phyloP scores from a whole-genome alignment of 176 grass and related monocot species.

The Poa pratensis region DNA sequence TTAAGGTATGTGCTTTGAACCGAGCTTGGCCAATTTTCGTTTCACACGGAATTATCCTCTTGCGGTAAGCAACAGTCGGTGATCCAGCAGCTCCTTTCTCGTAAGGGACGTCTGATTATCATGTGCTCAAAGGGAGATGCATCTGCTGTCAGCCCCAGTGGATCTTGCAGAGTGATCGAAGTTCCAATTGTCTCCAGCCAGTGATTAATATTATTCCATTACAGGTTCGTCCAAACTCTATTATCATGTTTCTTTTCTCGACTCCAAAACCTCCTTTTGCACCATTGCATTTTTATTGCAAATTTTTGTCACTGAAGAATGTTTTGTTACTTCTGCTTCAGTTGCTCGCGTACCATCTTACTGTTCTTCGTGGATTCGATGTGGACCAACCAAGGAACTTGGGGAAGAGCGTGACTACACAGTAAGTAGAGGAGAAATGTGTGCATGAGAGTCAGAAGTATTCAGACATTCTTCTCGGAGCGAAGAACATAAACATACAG shows the following conservation, averaged over 20 bases:
- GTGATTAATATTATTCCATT: slow-evolving; percentile 93
- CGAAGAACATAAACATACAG: neutral
- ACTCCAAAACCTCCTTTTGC: neutral
- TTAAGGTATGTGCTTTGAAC: slow-evolving; percentile 64
- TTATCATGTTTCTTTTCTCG: neutral
- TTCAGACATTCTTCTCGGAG: neutral
- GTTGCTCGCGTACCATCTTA: slow-evolving; percentile 84
- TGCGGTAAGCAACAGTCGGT: slow-evolving; percentile 92
- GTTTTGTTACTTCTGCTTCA: slow-evolving; percentile 32
- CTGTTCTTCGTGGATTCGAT: slow-evolving; percentile 74
- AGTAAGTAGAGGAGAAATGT: slow-evolving; percentile 39
- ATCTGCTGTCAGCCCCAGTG: slow-evolving; percentile 59
- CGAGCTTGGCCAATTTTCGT: slow-evolving; percentile 4
- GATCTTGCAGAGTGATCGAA: slow-evolving; percentile 81
- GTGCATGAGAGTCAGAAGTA: neutral
- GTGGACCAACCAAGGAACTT: slow-evolving; percentile 88
- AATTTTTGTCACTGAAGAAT: neutral
- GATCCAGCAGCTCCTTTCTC: slow-evolving; percentile 94
- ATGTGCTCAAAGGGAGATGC: slow-evolving; percentile 86
- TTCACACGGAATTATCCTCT: neutral
- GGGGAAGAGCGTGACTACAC: slow-evolving; percentile 80
- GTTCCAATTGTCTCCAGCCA: slow-evolving; percentile 89
- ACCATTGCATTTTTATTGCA: neutral
- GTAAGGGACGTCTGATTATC: slow-evolving; percentile 83
- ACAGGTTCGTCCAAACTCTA: slow-evolving; percentile 54